A percentile compares a stretch with the other conserved stretches of the same genome.
These are phyloP conservation scores for Lycium ferocissimum DNA, from an alignment of 257 asterid species.

Conservation along the genomic window DNA sequence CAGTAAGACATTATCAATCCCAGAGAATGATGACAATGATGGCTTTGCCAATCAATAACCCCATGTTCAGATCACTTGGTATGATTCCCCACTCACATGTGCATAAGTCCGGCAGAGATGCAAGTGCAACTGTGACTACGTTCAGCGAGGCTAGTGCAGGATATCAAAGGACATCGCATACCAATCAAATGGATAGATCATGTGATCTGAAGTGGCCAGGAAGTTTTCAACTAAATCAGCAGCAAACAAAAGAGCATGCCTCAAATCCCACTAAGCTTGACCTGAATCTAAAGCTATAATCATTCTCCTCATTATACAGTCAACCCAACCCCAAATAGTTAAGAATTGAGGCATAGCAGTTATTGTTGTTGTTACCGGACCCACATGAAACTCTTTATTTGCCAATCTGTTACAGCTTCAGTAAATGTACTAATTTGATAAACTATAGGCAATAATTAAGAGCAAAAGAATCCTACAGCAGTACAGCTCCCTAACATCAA, in stretches of 20 bases:
- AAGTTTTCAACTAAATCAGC: slow-evolving; percentile 63
- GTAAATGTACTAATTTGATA: slow-evolving; percentile 21
- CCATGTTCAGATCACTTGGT: slow-evolving; percentile 79
- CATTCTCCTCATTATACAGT: neutral
- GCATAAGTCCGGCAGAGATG: slow-evolving; percentile 67
- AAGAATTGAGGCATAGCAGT: neutral
- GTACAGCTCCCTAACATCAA: neutral
- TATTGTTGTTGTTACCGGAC: neutral
- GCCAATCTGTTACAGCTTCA: slow-evolving; percentile 23
- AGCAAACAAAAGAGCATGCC: slow-evolving; percentile 52
- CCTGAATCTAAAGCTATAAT: slow-evolving; percentile 82
- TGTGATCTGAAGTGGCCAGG: slow-evolving; percentile 76
- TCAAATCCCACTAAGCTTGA: slow-evolving; percentile 58
- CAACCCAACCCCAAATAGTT: neutral
- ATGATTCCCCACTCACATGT: slow-evolving; percentile 72
- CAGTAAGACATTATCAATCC: slow-evolving; percentile 65
- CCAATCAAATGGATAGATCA: slow-evolving; percentile 43
- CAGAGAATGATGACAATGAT: slow-evolving; percentile 58
- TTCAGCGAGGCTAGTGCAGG: slow-evolving; percentile 50
- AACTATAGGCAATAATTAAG: slow-evolving; percentile 10
- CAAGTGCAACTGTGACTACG: slow-evolving; percentile 41
- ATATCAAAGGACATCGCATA: slow-evolving; percentile 47
- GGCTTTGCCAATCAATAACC: slow-evolving; percentile 51
- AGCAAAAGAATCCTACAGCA: slow-evolving; percentile 17
- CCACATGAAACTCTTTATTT: neutral